Evolutionary conservation across 2,329 filamentous ascomycete species (phyloP).

Genomic region (Pestalotiopsis sp.): DNA sequence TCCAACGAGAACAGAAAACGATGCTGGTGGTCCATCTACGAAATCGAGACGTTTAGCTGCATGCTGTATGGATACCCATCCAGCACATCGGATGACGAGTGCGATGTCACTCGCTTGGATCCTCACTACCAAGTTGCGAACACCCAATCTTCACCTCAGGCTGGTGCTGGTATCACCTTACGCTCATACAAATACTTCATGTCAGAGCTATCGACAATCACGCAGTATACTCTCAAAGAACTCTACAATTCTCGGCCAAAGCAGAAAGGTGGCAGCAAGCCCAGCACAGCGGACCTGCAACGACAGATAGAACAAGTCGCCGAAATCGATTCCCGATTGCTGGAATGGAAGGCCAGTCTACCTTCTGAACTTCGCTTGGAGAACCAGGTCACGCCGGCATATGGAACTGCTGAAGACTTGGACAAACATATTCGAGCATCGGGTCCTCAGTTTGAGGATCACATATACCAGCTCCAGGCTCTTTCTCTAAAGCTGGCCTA

Average conservation of each 20-base stretch:
- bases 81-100: conserved; percentile 35
- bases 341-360: not conserved
- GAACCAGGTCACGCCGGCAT: not conserved
- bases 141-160: conserved; percentile 15
- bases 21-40: conserved; percentile 44
- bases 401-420: not conserved
- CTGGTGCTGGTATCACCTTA: conserved; percentile 26
- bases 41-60: conserved; percentile 42
- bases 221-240: not conserved
- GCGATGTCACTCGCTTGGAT: conserved; percentile 31
- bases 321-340: not conserved
- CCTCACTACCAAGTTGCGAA: conserved; percentile 22
- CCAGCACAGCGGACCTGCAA: not conserved
- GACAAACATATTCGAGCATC: not conserved
- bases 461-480: not conserved
- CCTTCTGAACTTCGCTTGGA: not conserved
- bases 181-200: not conserved
- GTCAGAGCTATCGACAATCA: not conserved
- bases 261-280: not conserved
- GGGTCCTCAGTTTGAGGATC: not conserved
- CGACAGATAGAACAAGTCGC: not conserved
- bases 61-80: conserved; percentile 41
- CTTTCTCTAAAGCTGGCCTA: not conserved
- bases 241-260: not conserved
- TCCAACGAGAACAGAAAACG: conserved; percentile 33